A percentile compares a stretch with the other conserved stretches of the same genome.
Conservation (phyloP, 495 filamentous ascomycete species). For the Neurospora pannonica region DNA sequence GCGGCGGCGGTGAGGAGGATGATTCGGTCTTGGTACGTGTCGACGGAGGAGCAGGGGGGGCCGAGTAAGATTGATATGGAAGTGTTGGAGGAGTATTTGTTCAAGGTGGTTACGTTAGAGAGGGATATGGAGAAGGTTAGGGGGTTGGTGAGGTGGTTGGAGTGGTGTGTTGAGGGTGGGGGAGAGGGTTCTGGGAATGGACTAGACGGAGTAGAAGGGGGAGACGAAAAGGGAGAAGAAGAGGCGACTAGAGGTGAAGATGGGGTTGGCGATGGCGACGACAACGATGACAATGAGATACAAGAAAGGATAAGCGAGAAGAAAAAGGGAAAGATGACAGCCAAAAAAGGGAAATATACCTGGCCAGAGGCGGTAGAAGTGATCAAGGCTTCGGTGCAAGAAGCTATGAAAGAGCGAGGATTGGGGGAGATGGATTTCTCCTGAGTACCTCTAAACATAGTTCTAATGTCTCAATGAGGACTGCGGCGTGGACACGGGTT, state of each 20-base stretch:
- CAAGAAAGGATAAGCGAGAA: not conserved
- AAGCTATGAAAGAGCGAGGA: slow-evolving; percentile 52
- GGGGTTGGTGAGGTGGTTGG: slow-evolving; percentile 52
- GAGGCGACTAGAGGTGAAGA: slow-evolving; percentile 14
- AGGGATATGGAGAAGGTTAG: slow-evolving; percentile 49
- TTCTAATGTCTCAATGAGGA: not conserved
- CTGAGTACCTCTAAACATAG: not conserved
- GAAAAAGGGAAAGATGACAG: not conserved
- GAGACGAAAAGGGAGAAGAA: not conserved
- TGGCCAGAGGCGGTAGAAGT: slow-evolving; percentile 42
- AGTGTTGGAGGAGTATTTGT: slow-evolving; percentile 58
- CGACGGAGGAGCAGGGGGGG: slow-evolving; percentile 51
- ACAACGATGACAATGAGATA: not conserved
- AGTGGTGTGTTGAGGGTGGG: slow-evolving; percentile 55
- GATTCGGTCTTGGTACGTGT: slow-evolving; percentile 56
- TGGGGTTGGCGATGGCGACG: not conserved
- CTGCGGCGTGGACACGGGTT: not conserved
- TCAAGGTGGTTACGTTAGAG: slow-evolving; percentile 60
- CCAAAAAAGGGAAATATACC: not conserved
- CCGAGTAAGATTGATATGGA: slow-evolving; percentile 72
- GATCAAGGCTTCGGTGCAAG: slow-evolving; percentile 50
- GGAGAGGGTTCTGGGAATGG: slow-evolving; percentile 12
- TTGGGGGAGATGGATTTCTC: slow-evolving; percentile 52
- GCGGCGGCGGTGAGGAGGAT: slow-evolving; percentile 20
- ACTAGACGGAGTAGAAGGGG: not conserved